phyloP scores from a whole-genome alignment of 108 stramenopile species.

The Cyclotella cryptica region DNA sequence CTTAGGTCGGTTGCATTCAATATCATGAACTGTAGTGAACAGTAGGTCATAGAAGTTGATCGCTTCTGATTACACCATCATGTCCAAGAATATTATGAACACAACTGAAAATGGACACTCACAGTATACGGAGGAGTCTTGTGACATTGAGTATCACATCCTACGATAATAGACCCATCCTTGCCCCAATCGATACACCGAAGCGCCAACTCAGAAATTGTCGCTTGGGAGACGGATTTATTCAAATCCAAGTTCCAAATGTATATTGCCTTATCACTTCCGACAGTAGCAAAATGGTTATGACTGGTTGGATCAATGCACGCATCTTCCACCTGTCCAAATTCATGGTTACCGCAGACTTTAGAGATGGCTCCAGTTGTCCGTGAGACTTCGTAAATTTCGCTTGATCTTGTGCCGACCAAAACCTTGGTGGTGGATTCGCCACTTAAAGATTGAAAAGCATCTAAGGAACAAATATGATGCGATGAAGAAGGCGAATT shows the following conservation, averaged over 20 bases:
- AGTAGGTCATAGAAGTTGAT: background rate
- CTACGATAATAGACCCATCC: background rate
- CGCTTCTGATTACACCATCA: background rate
- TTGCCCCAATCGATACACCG: constrained; percentile 28
- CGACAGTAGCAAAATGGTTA: constrained; percentile 65
- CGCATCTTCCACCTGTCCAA: background rate
- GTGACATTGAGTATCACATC: background rate
- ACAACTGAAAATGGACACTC: background rate
- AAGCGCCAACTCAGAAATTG: constrained; percentile 39
- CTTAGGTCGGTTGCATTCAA: constrained; percentile 54
- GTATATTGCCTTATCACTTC: constrained; percentile 62
- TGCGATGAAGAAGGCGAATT: constrained; percentile 21
- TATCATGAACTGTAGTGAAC: constrained; percentile 49
- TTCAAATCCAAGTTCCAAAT: constrained; percentile 58
- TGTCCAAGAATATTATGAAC: background rate
- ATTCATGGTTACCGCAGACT: background rate
- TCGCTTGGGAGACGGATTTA: background rate
- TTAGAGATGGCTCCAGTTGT: constrained; percentile 15
- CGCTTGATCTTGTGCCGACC: constrained; percentile 57
- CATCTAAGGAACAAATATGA: constrained; percentile 55
- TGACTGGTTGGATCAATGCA: constrained; percentile 14
- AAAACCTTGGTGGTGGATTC: constrained; percentile 52
- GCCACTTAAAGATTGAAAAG: constrained; percentile 42
- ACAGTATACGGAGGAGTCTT: constrained; percentile 18
- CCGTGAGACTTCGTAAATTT: constrained; percentile 62